These are phyloP conservation scores for Withania somnifera DNA, from an alignment of 305 asterid species.

Conservation along the genomic window DNA sequence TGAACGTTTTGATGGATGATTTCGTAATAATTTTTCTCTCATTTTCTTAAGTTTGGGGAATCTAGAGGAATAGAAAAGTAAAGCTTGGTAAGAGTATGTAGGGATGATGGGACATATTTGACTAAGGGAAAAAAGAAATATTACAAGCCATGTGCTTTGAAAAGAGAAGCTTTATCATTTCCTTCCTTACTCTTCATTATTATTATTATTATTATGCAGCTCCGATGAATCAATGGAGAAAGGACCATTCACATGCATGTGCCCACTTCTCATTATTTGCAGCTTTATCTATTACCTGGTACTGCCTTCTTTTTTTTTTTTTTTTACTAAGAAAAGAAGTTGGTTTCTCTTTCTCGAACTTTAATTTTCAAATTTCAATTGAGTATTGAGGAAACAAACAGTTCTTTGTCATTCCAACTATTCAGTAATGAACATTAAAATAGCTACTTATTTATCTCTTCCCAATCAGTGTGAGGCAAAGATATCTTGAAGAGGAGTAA, in stretches of 20 bases:
- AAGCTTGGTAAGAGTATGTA: not conserved
- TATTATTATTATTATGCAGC: not conserved
- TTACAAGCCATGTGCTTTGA: slow-evolving; percentile 1
- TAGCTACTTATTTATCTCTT: not conserved
- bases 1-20: not conserved
- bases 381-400: not conserved
- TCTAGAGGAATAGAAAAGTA: not conserved
- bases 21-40: not conserved
- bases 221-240: not conserved
- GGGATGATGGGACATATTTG: not conserved
- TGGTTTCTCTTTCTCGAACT: not conserved
- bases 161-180: slow-evolving; percentile 5
- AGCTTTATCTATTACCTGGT: slow-evolving; percentile 4
- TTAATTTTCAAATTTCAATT: not conserved
- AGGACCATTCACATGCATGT: slow-evolving; percentile 6
- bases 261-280: not conserved
- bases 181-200: slow-evolving; percentile 1
- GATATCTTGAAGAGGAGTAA: not conserved
- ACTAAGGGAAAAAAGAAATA: not conserved
- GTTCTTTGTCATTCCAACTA: not conserved
- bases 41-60: not conserved
- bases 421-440: not conserved
- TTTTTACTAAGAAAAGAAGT: not conserved
- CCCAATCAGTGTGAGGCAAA: not conserved
- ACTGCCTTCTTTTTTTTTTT: not conserved